Evolutionary conservation across 164 flowering plant genomes (phyloP), one percentile per base, ranked within the genome.

Genomic region (Saururus chinensis): DNA sequence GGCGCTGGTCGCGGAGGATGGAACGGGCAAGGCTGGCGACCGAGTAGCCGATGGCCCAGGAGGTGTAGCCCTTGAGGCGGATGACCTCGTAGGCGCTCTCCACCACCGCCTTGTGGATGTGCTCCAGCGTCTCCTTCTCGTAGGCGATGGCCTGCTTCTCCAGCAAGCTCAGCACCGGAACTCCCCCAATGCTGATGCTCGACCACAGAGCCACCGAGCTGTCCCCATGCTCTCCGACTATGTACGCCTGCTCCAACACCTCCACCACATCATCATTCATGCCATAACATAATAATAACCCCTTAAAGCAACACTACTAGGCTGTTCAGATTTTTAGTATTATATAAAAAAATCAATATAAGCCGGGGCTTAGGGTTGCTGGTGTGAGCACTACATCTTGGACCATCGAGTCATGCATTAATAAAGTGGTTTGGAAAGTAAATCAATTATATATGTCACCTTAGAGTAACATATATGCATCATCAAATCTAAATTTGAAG

Each of bases 141-240:
- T 76, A 83, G 0, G 79, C 70, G 2, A 86, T 83, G 49, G 82
- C 79, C 52, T 81, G 81, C 66, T 80, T 81, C 65, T 84, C 84
- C 19, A 89, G 64, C 63, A 84, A 86, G 77, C 85, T 87, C 64
- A 81, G 65, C 2, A 87, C 62, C 0, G 93, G 89, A n/a, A 89
- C 85, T 19, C 96, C 96, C 0, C 93, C 96, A 0, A 89, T 81
- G 65, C 89, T 89, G 30, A 86, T 86, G 82, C 96, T 86, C 10
- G 96, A 89, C 96, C 96, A 89, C 42, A 89, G 71, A 0, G 96
- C 96, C 74, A 89, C 96, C 9, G 96, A 89, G 73, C 89, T 84
- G 74, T 86, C 93, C 0, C 96, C 96, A 20, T 89, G 93, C 69
- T 87, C 96, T 10, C 96, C 96, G 0, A 89, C 81, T 1, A 89